These are phyloP conservation scores for Penicillium psychrosexuale DNA, from an alignment of 2,329 filamentous ascomycete genomes.

Conservation along the genomic window DNA sequence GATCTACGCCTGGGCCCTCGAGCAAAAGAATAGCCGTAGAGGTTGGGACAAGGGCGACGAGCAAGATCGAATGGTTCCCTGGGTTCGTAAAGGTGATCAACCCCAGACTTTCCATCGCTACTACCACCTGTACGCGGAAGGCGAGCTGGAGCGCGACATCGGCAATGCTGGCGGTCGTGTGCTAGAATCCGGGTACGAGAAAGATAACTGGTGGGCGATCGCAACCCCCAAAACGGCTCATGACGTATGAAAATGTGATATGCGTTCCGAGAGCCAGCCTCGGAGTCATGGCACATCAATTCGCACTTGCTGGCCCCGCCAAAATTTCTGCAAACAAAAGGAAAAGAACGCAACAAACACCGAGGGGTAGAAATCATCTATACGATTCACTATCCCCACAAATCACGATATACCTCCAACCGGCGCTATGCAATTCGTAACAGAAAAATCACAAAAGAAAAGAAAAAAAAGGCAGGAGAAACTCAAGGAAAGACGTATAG, in stretches of 20 bases:
- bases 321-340: slow-evolving; percentile 11
- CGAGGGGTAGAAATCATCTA: slow-evolving; percentile 26
- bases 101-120: slow-evolving; percentile 74
- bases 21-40: slow-evolving; percentile 80
- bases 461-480: neutral
- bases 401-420: slow-evolving; percentile 36
- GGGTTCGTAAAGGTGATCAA: slow-evolving; percentile 64
- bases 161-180: slow-evolving; percentile 69
- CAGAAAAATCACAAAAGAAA: slow-evolving; percentile 20
- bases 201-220: slow-evolving; percentile 97
- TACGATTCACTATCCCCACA: slow-evolving; percentile 25
- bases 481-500: slow-evolving; percentile 26
- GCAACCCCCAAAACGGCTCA: slow-evolving; percentile 37
- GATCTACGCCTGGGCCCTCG: slow-evolving; percentile 92
- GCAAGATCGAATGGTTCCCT: slow-evolving; percentile 94
- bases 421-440: slow-evolving; percentile 43
- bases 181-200: slow-evolving; percentile 82
- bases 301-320: slow-evolving; percentile 5
- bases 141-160: slow-evolving; percentile 82
- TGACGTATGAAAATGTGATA: slow-evolving; percentile 9
- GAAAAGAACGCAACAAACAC: slow-evolving; percentile 12
- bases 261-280: slow-evolving; percentile 32
- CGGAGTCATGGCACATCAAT: slow-evolving; percentile 16
- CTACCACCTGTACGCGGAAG: slow-evolving; percentile 86
- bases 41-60: slow-evolving; percentile 81